Base-by-base conservation (phyloP, 176 grass and related monocot genomes). In the Cenchrus americanus region DNA sequence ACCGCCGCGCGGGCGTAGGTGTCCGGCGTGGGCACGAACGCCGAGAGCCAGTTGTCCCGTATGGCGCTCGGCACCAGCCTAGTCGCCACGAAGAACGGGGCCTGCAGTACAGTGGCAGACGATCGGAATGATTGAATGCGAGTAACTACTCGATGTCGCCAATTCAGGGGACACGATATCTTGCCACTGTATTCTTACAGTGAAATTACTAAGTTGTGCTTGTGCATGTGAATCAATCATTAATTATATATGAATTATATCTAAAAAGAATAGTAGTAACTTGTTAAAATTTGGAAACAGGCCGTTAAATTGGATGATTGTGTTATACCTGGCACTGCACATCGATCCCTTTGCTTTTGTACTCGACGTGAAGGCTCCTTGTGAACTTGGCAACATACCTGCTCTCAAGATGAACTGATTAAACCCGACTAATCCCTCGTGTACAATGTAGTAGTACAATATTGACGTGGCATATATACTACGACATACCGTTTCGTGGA, bases 11-110 rank as follows among this genome's bases (percentile, higher is more conserved):
- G 41, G 1, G 88, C 91, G 37, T 90, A 93, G 2, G 42, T 42
- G 2, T 86, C 88, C 10, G 88, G 1, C 24, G 86, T 75, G 12
- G 78, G 84, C 10, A 87, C 9, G 10, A 87, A 69, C 58, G 72
- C 6, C 0, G 87, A 85, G 1, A 83, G 49, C 8, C 53, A 11
- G 14, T 5, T 62, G 5, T 17, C 23, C 44, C 64, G 30, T 8
- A 44, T 21, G 41, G 55, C 13, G 21, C 53, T 82, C 5, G 66
- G 4, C 42, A 83, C 49, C 88, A 90, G 88, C 37, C 73, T 80
- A 11, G 91, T 93, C 47, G 53, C 71, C 75, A 93, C 88, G 6
- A 77, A 70, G 61, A 90, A 50, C 10, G 91, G 87, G 15, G 81
- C 81, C 91, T 89, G 50, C 78, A 47, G 43, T 24, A 1, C 34